Base-by-base conservation (phyloP, 805 yeast species). In the Sugiyamaella floridensis region DNA sequence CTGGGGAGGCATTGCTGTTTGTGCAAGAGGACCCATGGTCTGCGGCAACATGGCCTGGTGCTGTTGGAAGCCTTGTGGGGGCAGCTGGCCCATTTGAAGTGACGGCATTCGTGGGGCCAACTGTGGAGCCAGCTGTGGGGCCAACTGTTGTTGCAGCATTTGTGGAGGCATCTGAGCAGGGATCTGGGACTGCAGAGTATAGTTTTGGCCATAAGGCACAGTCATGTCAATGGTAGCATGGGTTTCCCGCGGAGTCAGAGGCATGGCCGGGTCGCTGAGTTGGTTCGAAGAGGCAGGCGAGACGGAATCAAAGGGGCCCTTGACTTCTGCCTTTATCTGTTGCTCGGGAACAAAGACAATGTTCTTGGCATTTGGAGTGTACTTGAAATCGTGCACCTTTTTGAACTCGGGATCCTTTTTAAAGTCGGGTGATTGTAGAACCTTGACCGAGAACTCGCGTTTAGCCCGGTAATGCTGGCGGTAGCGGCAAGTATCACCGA, bases 381-480 rank as follows among this genome's bases (percentile, higher is more conserved):
- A 22, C 26, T 22, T 22, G 6, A 4, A 22, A 22, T 22, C 26
- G 26, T 6, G 26, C 6, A 22, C 6, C 26, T 22, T 22, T 22
- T 22, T 22, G n/a, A 32, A 32, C 37, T 10, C n/a, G 46, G 29
- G 42, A 28, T 40, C 50, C 14, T 40, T 34, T 37, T 47, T 40
- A 19, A 53, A 47, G 40, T 53, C 56, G 11, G 55, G 57, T 2
- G 49, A 32, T 42, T 54, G 55, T 2, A 54, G 43, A 29, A 56
- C 49, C 40, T 56, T 54, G 43, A 54, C 53, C 4, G 58, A 43
- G 43, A 55, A 55, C 20, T 51, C 56, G 34, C 53, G 49, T 40
- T 44, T 40, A 6, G 58, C 57, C 19, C 60, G 52, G 37, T 57
- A 57, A 43, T 55, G 58, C 40, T 55, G 49, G 11, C 60, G 47